A percentile compares a stretch with the other conserved stretches of the same genome.
Conservation (phyloP, 2,329 filamentous ascomycete genomes). For the Curvularia lunata region DNA sequence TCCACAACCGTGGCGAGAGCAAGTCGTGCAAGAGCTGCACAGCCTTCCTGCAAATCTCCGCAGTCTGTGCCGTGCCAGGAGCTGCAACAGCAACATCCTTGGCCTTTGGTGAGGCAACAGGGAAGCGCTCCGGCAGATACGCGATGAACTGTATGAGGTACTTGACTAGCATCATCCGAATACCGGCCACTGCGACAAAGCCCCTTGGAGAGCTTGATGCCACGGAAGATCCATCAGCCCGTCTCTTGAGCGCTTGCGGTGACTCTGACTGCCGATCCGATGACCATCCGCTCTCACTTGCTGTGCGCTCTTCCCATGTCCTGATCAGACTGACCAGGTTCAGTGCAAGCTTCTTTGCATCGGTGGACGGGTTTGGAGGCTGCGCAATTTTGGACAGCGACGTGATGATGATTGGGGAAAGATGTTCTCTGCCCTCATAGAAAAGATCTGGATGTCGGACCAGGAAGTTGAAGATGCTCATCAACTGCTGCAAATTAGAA, state of each 20-base stretch:
- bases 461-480: conserved; percentile 95
- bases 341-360: conserved; percentile 88
- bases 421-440: conserved; percentile 92
- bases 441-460: conserved; percentile 92
- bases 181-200: conserved; percentile 56
- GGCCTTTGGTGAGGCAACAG: conserved; percentile 61
- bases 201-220: conserved; percentile 58
- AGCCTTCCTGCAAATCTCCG: conserved; percentile 85
- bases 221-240: conserved; percentile 68
- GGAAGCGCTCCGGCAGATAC: conserved; percentile 83
- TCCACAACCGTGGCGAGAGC: conserved; percentile 87
- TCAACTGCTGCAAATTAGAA: conserved; percentile 93
- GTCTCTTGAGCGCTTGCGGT: conserved; percentile 73
- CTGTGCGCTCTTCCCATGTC: conserved; percentile 87
- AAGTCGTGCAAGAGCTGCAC: conserved; percentile 82
- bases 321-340: conserved; percentile 91
- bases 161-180: conserved; percentile 84
- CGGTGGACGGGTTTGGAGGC: conserved; percentile 82
- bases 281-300: conserved; percentile 60
- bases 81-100: conserved; percentile 44
- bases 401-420: conserved; percentile 85
- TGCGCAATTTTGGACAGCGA: conserved; percentile 87
- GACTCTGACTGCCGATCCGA: conserved; percentile 66
- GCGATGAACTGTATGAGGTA: conserved; percentile 97
- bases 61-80: conserved; percentile 57